Evolutionary conservation across 768 basidiomycete species (phyloP), one percentile per base, ranked within the genome.

Genomic region (Rhizopogon sp.): DNA sequence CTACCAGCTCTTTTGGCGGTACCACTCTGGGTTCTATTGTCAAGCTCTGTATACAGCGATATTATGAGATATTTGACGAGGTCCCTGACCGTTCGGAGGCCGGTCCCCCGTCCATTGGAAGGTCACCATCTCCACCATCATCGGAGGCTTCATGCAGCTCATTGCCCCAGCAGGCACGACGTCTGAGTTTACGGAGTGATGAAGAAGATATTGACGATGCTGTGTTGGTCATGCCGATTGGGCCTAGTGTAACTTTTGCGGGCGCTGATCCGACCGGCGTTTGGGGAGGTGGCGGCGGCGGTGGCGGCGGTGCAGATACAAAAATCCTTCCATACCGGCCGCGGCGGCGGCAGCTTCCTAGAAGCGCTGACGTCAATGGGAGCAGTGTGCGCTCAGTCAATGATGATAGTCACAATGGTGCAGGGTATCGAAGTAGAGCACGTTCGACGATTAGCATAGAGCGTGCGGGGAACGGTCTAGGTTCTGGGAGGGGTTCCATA

Each of bases 41-140:
- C 67, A 84, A 84, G 64, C 71, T 90, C 42, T 93, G 88, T 67
- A 91, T 93, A 50, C 79, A 87, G 62, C 81, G 82, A 42, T 93
- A 93, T 66, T 92, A 86, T 66, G 91, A 93, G 65, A 74, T 93
- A 31, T 93, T 93, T 61, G 90, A 92, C 64, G 91, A 93, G 60
- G 70, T 87, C n/a, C 71, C 68, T 54, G 91, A 92, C 70, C 79
- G 83, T 14, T 78, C 77, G 56, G 89, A 91, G 60, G 83, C 83
- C 3, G 58, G 80, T 13, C 71, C 72, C 1, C 72, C 70, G 13
- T 39, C 50, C 3, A 54, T 54, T 42, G 55, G 22, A 28, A 51
- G 62, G 20, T 68, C 66, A 6, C 67, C 69, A 33, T 64, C 71
- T 6, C 67, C 62, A n/a, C 63, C 50, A 20, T 65, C 66, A 25